phyloP scores from a whole-genome alignment of 768 basidiomycete genomes.

The Xerocomus brunneocitrinus region DNA sequence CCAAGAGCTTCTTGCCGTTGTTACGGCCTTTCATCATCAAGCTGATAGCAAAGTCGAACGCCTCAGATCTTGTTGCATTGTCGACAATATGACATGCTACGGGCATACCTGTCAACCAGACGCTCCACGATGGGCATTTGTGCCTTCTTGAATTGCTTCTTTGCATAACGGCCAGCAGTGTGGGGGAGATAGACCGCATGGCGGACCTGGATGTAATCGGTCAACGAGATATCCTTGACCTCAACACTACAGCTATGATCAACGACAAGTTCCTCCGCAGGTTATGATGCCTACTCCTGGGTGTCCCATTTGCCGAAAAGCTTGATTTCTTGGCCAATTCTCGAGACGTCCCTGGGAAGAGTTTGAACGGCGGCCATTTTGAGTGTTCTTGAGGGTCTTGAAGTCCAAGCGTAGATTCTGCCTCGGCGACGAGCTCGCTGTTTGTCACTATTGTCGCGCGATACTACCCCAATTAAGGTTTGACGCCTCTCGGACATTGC shows the following conservation, averaged over 20 bases:
- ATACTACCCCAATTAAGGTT: conserved; percentile 23
- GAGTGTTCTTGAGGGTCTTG: conserved; percentile 30
- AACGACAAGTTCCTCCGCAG: conserved; percentile 6
- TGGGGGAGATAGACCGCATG: conserved; percentile 97
- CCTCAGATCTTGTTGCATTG: conserved; percentile 1
- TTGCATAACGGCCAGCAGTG: conserved; percentile 98
- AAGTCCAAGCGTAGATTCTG: conserved; percentile 12
- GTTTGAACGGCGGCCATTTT: conserved; percentile 66
- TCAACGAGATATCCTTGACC: conserved; percentile 98
- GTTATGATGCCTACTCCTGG: conserved; percentile 67
- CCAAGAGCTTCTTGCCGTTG: conserved; percentile 99
- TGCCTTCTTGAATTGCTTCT: conserved; percentile 99
- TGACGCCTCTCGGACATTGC: conserved; percentile 15
- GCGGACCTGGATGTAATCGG: conserved; percentile 99
- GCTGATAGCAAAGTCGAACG: conserved; percentile 37
- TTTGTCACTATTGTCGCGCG: conserved; percentile 18
- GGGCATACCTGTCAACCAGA: conserved; percentile 85
- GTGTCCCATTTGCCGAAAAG: conserved; percentile 99
- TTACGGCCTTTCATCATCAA: conserved; percentile 99
- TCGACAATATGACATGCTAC: neutral
- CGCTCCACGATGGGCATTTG: conserved; percentile 99
- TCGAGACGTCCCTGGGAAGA: conserved; percentile 80
- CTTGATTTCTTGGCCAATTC: conserved; percentile 81
- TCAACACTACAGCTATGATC: conserved; percentile 63
- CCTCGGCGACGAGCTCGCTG: conserved; percentile 22